Base-by-base conservation (phyloP, 2,329 filamentous ascomycete genomes). In the Elsinoe batatas region DNA sequence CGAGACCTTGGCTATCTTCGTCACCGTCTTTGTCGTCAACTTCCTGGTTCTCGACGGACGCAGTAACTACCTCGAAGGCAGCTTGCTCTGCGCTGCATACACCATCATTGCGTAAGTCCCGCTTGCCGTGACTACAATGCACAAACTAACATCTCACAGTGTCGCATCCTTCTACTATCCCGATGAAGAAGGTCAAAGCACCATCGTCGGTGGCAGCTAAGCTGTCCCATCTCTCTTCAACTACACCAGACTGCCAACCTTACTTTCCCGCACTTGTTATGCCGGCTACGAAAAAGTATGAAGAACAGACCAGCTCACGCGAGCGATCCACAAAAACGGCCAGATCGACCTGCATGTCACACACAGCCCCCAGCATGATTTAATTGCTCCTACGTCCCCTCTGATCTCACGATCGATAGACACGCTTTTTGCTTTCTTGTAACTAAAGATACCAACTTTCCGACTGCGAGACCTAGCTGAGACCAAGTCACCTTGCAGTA, bases 41-140 rank as follows among this genome's bases (percentile, higher is more conserved):
- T 95, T 94, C 67, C 72, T 95, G 42, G 88, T 94, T 49, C 78
- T 84, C 17, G 88, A 94, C 63, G 89, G 88, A 30, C 82, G 88
- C 67, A 90, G 84, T 59, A 88, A 91, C 63, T 93, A 88, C 74
- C 77, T 91, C 0, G 88, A 93, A 69, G 88, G 88, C 2, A 81
- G 83, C 58, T 71, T 91, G 57, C 70, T 93, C 33, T 85, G 90
- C 53, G 87, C 85, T 37, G 77, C 88, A 3, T 93, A 93, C 64
- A 74, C 85, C 38, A 93, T 93, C 54, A 91, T 93, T 64, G 87
- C 85, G 63, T 72, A 63, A 67, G 71, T 64, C 40, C 12, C 17
- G 47, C 18, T 13, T 32, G 22, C 20, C 15, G 15, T 43, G n/a
- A 13, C n/a, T 33, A 47, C n/a, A n/a, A 42, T 12, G 12, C 51